Conservation (phyloP, 495 filamentous ascomycete genomes). For the Hamigera avellanea region DNA sequence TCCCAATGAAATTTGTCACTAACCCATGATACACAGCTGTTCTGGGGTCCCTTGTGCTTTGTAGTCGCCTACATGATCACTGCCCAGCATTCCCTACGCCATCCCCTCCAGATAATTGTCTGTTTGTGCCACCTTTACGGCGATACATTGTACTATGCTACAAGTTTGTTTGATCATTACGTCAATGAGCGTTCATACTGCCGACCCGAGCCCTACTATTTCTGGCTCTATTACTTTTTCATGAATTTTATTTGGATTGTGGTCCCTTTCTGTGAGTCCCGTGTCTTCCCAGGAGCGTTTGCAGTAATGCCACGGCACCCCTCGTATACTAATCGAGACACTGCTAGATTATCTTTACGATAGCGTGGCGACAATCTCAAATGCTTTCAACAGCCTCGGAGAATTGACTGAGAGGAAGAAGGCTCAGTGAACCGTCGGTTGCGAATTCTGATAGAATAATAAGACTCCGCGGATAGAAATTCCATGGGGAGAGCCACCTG, state of each 20-base stretch:
- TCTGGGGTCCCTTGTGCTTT: constrained; percentile 78
- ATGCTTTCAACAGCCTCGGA: constrained; percentile 32
- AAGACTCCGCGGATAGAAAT: too few species aligned
- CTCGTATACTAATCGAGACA: too few species aligned
- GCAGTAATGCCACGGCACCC: constrained; percentile 8
- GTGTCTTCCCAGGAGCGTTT: constrained; percentile 4
- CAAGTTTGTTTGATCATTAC: constrained; percentile 57
- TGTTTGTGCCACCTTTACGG: constrained; percentile 79
- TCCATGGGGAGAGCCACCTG: too few species aligned
- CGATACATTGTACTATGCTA: constrained; percentile 75
- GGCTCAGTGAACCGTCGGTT: constrained; percentile 16
- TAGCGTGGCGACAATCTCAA: constrained; percentile 36
- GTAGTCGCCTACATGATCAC: constrained; percentile 49
- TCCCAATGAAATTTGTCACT: neutral
- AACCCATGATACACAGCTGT: constrained; percentile 27
- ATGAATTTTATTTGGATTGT: constrained; percentile 85
- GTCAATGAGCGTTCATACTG: constrained; percentile 48
- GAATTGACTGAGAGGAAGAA: constrained; percentile 25
- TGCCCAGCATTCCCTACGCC: constrained; percentile 46
- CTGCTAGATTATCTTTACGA: constrained; percentile 41
- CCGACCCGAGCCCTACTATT: constrained; percentile 70
- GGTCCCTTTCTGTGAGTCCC: constrained; percentile 47
- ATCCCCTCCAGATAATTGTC: constrained; percentile 60
- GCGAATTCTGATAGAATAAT: too few species aligned
- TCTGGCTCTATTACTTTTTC: constrained; percentile 78